Conservation (phyloP, 805 yeast genomes). For the Ogataea pini region DNA sequence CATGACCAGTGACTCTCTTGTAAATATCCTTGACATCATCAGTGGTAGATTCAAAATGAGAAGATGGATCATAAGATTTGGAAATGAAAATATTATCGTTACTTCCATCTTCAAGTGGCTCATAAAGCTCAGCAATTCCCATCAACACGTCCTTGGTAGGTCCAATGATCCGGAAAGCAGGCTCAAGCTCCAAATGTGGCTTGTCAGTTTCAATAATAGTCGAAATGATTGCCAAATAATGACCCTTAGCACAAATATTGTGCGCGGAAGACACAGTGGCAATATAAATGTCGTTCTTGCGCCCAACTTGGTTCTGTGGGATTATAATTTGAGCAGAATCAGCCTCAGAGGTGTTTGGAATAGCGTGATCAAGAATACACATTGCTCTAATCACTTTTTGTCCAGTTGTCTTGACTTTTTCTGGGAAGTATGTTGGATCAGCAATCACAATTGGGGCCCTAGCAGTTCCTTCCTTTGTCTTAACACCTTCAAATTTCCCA, state of each 20-base stretch:
- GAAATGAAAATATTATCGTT: constrained; percentile 79
- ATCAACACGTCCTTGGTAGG: constrained; percentile 78
- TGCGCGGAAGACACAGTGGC: constrained; percentile 89
- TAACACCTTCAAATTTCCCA: constrained; percentile 80
- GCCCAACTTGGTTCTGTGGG: constrained; percentile 92
- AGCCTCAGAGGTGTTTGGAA: constrained; percentile 75
- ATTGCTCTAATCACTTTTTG: constrained; percentile 77
- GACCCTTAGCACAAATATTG: constrained; percentile 85
- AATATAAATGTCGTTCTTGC: constrained; percentile 92
- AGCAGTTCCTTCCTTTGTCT: constrained; percentile 88
- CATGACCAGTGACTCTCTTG: constrained; percentile 88
- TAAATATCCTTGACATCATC: constrained; percentile 96
- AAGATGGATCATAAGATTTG: constrained; percentile 87
- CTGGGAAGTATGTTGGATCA: constrained; percentile 97
- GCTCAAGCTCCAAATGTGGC: constrained; percentile 89
- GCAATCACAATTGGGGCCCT: constrained; percentile 93
- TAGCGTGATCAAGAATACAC: constrained; percentile 87
- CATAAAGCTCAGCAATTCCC: constrained; percentile 91
- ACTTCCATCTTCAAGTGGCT: constrained; percentile 82
- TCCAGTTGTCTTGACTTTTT: constrained; percentile 70
- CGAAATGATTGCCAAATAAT: constrained; percentile 89
- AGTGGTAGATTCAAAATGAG: constrained; percentile 94
- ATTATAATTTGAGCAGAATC: constrained; percentile 93
- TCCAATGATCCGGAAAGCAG: constrained; percentile 91
- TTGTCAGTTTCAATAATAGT: constrained; percentile 91